phyloP scores from a whole-genome alignment of 768 basidiomycete genomes.

The Trametes cubensis region DNA sequence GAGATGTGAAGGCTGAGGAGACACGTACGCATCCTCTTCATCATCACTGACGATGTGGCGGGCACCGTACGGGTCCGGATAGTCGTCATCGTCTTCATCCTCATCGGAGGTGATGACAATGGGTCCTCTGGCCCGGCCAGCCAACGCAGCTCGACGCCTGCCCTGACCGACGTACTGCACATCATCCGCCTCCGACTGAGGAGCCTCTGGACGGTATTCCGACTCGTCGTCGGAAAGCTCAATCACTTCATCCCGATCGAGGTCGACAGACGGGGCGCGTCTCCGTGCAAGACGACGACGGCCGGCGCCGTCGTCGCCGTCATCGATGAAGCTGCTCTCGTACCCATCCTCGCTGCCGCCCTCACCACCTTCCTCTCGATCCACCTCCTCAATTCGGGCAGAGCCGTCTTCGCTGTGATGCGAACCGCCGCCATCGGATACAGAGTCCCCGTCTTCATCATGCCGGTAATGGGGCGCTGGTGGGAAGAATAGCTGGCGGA shows the following conservation, averaged over 20 bases:
- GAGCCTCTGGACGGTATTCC: neutral
- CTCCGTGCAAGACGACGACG: neutral
- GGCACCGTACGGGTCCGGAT: neutral
- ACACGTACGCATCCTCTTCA: constrained; percentile 19
- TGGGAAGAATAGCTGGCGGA: constrained; percentile 19
- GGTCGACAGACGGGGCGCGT: neutral
- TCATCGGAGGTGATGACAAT: constrained; percentile 21
- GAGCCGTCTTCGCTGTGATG: neutral
- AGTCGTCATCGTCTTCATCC: constrained; percentile 9
- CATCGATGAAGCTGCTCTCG: constrained; percentile 62
- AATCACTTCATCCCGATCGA: constrained; percentile 9
- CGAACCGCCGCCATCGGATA: neutral
- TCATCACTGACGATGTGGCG: neutral
- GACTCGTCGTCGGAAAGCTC: constrained; percentile 23
- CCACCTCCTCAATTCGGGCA: neutral
- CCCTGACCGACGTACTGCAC: neutral
- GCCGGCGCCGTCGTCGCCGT: constrained; percentile 36
- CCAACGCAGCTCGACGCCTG: neutral
- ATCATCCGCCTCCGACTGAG: constrained; percentile 6
- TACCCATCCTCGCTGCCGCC: constrained; percentile 44
- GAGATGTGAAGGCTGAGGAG: neutral
- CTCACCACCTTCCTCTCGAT: constrained; percentile 29
- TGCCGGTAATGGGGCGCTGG: constrained; percentile 14
- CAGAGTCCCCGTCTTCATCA: constrained; percentile 12
- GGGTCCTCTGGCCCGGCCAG: neutral